A percentile compares a stretch with the other conserved stretches of the same genome.
phyloP scores from a whole-genome alignment of 2,329 filamentous ascomycete species.

The Colletotrichum scovillei region DNA sequence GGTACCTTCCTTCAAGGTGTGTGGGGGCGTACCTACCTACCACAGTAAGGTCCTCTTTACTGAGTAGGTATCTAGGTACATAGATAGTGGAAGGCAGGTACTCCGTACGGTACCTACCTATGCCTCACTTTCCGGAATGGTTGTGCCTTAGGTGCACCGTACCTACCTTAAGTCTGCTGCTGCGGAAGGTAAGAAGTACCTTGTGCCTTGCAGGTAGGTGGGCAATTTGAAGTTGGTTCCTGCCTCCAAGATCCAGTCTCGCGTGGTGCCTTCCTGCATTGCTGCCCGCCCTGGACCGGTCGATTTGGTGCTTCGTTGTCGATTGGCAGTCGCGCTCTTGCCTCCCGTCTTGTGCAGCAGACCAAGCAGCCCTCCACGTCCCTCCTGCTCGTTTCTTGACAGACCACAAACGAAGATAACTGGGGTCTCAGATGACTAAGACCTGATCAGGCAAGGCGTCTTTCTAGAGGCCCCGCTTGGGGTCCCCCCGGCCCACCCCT shows the following conservation, averaged over 20 bases:
- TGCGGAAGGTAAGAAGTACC: neutral
- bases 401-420: neutral
- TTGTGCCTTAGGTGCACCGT: neutral
- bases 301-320: neutral
- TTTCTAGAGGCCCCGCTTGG: neutral
- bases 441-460: neutral
- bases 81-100: no score
- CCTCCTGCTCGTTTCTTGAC: conserved; percentile 7
- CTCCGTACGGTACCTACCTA: no score
- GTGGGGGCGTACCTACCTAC: neutral
- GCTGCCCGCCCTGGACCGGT: neutral
- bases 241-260: neutral
- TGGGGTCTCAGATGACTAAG: neutral
- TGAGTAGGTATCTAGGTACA: no score
- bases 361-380: neutral
- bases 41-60: no score
- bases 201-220: conserved; percentile 15
- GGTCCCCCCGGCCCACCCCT: neutral
- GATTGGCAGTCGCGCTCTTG: neutral
- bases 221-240: neutral
- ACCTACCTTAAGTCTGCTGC: neutral
- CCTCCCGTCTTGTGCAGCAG: neutral
- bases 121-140: neutral
- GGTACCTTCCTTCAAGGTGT: neutral
- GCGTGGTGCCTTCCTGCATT: neutral